These are phyloP conservation scores for Paecilomyces fulvus DNA, from an alignment of 2,329 filamentous ascomycete species.

Conservation along the genomic window DNA sequence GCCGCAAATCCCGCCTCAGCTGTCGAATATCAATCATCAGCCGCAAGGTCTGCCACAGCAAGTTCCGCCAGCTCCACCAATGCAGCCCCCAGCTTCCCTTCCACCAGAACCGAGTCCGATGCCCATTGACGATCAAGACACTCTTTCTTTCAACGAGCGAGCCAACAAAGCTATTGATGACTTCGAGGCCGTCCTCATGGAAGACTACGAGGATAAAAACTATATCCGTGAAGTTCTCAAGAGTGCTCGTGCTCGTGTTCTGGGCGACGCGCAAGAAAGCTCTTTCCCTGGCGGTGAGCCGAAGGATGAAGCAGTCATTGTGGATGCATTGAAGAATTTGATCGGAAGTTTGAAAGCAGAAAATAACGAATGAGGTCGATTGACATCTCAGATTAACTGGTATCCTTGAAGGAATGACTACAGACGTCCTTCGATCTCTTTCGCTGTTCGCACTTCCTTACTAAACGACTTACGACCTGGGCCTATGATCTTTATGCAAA, in stretches of 20 bases:
- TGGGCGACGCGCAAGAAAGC: conserved; percentile 32
- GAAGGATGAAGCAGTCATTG: conserved; percentile 35
- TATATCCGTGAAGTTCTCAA: conserved; percentile 37
- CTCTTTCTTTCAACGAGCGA: conserved; percentile 30
- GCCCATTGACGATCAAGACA: conserved; percentile 17
- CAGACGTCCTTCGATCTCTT: not conserved
- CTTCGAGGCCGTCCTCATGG: conserved; percentile 36
- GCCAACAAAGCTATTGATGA: conserved; percentile 38
- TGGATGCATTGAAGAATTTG: conserved; percentile 31
- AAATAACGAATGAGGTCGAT: conserved; percentile 7
- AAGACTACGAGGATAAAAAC: conserved; percentile 38
- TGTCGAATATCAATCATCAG: conserved; percentile 12
- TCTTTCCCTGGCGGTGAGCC: conserved; percentile 37
- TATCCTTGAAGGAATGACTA: not conserved
- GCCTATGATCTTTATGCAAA: conserved; percentile 8
- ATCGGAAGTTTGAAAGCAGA: conserved; percentile 32
- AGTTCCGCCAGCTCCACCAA: conserved; percentile 8
- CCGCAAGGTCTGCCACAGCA: conserved; percentile 8
- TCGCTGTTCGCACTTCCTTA: conserved; percentile 1
- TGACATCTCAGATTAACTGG: not conserved
- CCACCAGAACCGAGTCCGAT: conserved; percentile 12
- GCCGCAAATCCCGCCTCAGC: conserved; percentile 13
- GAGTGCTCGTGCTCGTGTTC: conserved; percentile 33
- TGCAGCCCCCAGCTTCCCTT: conserved; percentile 10
- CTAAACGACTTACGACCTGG: conserved; percentile 12